phyloP scores from a whole-genome alignment of 1,284 basidiomycete species.

The Boletus semigastroideus region DNA sequence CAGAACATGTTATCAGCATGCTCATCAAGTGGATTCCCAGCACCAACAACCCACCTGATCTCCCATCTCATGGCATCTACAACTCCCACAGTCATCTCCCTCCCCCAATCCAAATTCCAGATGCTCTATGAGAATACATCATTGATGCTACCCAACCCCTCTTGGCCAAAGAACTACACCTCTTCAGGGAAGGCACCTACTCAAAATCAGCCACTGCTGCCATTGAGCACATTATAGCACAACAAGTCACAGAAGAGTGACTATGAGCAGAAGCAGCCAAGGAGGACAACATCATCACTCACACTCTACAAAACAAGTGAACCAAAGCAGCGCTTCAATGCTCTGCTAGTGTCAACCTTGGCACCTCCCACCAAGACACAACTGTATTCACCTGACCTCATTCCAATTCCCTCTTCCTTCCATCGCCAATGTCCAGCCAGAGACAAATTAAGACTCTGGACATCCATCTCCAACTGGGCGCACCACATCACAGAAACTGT shows the following conservation, averaged over 20 bases:
- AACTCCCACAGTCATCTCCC: no score
- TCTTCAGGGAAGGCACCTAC: neutral
- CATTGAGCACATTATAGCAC: neutral
- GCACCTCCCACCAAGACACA: neutral
- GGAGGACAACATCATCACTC: no score
- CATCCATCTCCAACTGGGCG: no score
- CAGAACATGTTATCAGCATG: neutral
- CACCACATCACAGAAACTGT: no score
- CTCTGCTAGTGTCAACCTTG: neutral
- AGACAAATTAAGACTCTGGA: neutral
- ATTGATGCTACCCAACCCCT: neutral
- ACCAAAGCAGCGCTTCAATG: neutral
- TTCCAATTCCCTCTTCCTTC: rapidly evolving
- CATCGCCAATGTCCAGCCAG: neutral
- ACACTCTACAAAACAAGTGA: no score
- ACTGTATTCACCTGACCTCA: neutral
- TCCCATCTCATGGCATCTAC: neutral
- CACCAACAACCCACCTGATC: neutral
- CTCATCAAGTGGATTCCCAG: neutral
- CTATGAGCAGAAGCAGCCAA: no score
- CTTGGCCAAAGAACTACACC: neutral
- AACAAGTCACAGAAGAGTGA: neutral
- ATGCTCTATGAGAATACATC: no score
- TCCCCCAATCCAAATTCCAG: no score
- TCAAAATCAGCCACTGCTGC: neutral